phyloP scores from a whole-genome alignment of 352 stramenopile species.

The Elongisporangium undulatum region DNA sequence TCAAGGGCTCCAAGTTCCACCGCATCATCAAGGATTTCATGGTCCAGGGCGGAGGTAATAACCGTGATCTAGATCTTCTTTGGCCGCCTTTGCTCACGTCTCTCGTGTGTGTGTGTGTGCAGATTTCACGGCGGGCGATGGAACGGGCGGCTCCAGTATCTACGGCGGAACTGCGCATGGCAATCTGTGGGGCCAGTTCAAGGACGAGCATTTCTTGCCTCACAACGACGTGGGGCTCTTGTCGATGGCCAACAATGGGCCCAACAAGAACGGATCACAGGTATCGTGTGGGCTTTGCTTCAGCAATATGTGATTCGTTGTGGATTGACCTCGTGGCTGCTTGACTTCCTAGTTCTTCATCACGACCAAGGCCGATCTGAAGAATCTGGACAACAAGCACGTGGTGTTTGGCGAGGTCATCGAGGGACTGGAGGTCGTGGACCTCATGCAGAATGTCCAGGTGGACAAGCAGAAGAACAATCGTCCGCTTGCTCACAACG shows the following conservation, averaged over 20 bases:
- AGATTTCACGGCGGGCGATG: conserved; percentile 68
- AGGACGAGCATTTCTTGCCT: conserved; percentile 70
- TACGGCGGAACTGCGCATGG: conserved; percentile 61
- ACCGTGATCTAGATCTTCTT: no score
- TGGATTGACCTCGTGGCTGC: neutral
- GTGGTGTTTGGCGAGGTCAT: conserved; percentile 95
- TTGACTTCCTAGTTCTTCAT: conserved; percentile 65
- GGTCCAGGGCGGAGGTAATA: conserved; percentile 77
- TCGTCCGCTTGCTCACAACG: conserved; percentile 42
- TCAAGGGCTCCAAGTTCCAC: conserved; percentile 89
- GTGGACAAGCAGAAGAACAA: conserved; percentile 45
- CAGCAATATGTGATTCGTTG: neutral
- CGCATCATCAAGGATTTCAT: conserved; percentile 93
- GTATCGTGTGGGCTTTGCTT: conserved; percentile 16
- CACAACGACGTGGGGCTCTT: conserved; percentile 73
- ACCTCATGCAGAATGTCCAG: conserved; percentile 61
- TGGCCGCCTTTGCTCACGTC: conserved; percentile 2
- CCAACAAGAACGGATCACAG: conserved; percentile 71
- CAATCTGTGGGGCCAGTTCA: conserved; percentile 81
- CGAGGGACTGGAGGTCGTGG: conserved; percentile 68
- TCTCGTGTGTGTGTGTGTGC: conserved; percentile 1
- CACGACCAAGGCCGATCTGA: conserved; percentile 56
- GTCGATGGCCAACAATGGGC: conserved; percentile 81
- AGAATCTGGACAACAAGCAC: conserved; percentile 92
- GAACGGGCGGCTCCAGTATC: conserved; percentile 75